A percentile compares a stretch with the other conserved stretches of the same genome.
Evolutionary conservation across 768 basidiomycete species (phyloP).

Genomic region (Mycena filopes): DNA sequence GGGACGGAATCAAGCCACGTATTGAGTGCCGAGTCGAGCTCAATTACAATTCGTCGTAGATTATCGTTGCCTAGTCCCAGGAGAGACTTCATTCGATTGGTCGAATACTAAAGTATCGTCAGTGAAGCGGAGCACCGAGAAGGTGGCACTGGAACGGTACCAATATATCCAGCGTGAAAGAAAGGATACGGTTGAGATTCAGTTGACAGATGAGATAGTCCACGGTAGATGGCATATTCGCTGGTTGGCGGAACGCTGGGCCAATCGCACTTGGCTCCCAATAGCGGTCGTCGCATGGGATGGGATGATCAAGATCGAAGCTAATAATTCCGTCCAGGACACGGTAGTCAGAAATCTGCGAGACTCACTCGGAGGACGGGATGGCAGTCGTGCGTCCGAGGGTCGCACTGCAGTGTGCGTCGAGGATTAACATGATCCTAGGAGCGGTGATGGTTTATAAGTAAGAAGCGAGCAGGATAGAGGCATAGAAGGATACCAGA

Average conservation of each 20-base stretch:
- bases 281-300: constrained; percentile 7
- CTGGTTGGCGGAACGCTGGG: background rate
- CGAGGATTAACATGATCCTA: background rate
- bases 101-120: constrained; percentile 2
- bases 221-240: background rate
- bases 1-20: constrained; percentile 11
- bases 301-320: background rate
- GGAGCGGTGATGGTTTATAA: background rate
- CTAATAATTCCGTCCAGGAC: background rate
- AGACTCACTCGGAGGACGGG: constrained; percentile 2
- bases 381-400: background rate
- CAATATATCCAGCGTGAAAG: background rate
- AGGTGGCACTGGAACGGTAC: background rate
- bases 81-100: too few species aligned
- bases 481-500: background rate
- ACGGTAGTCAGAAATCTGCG: background rate
- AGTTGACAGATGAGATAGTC: constrained; percentile 11
- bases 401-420: background rate
- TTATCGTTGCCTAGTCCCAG: too few species aligned
- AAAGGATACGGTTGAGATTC: background rate
- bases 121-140: background rate
- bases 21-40: constrained; percentile 1
- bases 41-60: background rate
- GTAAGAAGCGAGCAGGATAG: too few species aligned
- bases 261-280: background rate